Evolutionary conservation across 495 filamentous ascomycete genomes (phyloP).

Genomic region (Opeltia flavorubescens): DNA sequence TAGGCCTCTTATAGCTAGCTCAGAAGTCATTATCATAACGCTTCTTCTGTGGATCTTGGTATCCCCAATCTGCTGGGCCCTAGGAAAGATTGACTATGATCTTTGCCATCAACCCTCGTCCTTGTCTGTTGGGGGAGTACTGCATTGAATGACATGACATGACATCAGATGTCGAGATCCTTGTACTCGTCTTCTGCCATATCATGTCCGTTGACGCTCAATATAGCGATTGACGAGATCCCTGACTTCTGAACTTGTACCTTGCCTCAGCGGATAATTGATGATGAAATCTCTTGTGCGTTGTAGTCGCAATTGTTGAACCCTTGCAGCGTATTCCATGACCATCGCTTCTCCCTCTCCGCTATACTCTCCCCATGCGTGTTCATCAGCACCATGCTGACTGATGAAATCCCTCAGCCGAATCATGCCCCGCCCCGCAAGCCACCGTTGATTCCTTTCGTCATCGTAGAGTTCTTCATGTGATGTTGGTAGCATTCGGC

Average conservation of each 20-base stretch:
- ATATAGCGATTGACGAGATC: neutral
- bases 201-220: neutral
- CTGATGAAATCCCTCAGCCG: conserved; percentile 14
- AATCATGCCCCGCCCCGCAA: conserved; percentile 12
- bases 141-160: neutral
- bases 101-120: too few species aligned
- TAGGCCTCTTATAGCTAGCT: too few species aligned
- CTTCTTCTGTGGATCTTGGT: too few species aligned
- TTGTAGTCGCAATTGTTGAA: conserved; percentile 11
- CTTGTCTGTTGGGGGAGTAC: too few species aligned
- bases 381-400: conserved; percentile 14
- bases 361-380: conserved; percentile 3
- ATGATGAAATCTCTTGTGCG: conserved; percentile 12
- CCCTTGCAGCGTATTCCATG: conserved; percentile 12
- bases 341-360: conserved; percentile 4
- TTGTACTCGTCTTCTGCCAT: neutral
- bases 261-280: conserved; percentile 14
- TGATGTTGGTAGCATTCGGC: neutral
- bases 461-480: conserved; percentile 10
- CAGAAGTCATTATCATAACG: too few species aligned
- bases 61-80: too few species aligned
- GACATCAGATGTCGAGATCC: too few species aligned
- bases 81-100: too few species aligned
- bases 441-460: conserved; percentile 12
- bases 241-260: conserved; percentile 9